Base-by-base conservation (phyloP, 2,329 filamentous ascomycete genomes). In the Malbranchea zuffiana region DNA sequence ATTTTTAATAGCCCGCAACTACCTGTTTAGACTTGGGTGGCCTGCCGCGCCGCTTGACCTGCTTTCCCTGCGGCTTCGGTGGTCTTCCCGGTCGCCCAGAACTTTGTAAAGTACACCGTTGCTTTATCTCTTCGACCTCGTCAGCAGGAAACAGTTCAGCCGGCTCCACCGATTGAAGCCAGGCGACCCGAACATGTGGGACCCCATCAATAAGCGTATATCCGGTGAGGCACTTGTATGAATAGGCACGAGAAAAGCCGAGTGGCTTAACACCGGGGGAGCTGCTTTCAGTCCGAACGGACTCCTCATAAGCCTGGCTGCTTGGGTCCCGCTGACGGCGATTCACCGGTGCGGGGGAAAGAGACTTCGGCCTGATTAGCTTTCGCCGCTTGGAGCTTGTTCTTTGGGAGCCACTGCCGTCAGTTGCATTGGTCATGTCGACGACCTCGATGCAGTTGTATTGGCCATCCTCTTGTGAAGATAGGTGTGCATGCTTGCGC, bases 221-320 rank as follows among this genome's bases (percentile, higher is more conserved):
- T 16, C 32, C 11, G 18, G 32, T 35, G 32, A 35, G 32, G 13
- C 32, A 11, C 23, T 26, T 35, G 20, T 25, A 25, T 35, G 32
- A 26, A 26, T 35, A 35, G 12, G 13, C 32, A 7, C 32, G 32
- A 35, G 32, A 35, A 17, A 35, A 26, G 21, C 32, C 21, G 4
- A 16, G 21, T n/a, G 32, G 21, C 21, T 35, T 6, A 16, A 26
- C 23, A 26, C 27, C 21, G 32, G 32, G 32, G 32, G 32, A 35
- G 32, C 24, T 35, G 33, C 33, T 35, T 35, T 20, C 23, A 35
- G 16, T 35, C 24, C 11, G 33, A 35, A 35, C n/a, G 7, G 33
- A 21, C 21, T 35, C 33, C 24, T 28, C 23, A 35, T 24, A 34
- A 25, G 18, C 13, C 13, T 25, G 32, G 21, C 32, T 34, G 30